Base-by-base conservation (phyloP, 345 rosid species). In the Brassica carinata region DNA sequence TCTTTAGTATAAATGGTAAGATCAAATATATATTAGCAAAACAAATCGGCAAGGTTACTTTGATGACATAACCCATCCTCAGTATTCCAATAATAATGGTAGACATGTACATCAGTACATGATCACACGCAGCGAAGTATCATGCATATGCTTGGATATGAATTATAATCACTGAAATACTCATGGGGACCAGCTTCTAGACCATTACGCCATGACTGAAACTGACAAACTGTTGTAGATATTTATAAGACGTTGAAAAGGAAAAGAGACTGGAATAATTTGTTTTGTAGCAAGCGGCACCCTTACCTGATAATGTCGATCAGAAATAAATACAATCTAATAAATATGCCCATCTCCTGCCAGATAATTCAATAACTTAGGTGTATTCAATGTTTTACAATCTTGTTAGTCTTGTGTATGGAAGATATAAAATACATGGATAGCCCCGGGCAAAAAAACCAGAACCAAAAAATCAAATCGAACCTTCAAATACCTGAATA, bases 141-240 rank as follows among this genome's bases (percentile, higher is more conserved):
- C 7, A 77, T 45, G 53, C 64, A 51, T 51, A 71, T 53, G 66
- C 38, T 71, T 64, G 71, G 19, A 77, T 63, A 62, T 70, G 19
- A 71, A 64, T 78, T 71, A 51, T 53, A 18, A 30, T 61, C 45
- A 69, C 74, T 71, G 30, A 64, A 31, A 10, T 29, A 15, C 48
- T 43, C 26, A 31, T 77, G 58, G 81, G 79, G 81, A 72, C 72
- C 81, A 71, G 64, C 64, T 63, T 77, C 76, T 31, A 53, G 30
- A 23, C 71, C 57, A 77, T 69, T 48, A 36, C 7, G 29, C 26
- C 75, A 62, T 31, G 55, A 69, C n/a, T 51, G 18, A n/a, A 51
- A 51, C 58, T 38, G 71, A 27, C 30, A 27, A 27, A 27, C 2
- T 2, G 17, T 17, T 10, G 67, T 36, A 38, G 43, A 68, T 64